phyloP scores from a whole-genome alignment of 148 eudicot species.

The Amaranthus hypochondriacus region DNA sequence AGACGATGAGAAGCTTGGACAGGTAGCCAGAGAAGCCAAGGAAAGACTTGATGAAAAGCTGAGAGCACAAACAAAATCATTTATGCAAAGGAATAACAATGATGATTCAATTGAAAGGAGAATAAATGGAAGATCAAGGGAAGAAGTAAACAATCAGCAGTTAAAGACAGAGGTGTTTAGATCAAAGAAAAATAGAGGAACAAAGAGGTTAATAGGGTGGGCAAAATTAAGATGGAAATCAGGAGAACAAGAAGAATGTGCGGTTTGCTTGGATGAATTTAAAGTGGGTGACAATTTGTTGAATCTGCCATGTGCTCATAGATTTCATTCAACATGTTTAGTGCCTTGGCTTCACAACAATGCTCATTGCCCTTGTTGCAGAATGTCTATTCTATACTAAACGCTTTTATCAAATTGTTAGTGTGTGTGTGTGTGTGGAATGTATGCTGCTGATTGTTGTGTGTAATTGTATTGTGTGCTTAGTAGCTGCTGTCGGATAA shows the following conservation, averaged over 20 bases:
- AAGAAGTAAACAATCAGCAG: constrained; percentile 12
- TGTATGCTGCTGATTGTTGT: too few species aligned
- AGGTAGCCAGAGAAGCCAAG: constrained; percentile 66
- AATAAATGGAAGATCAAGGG: constrained; percentile 12
- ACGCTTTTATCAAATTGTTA: too few species aligned
- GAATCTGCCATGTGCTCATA: constrained; percentile 58
- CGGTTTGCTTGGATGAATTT: constrained; percentile 65
- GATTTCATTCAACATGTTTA: constrained; percentile 67
- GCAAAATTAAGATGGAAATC: constrained; percentile 51
- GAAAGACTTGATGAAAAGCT: constrained; percentile 63
- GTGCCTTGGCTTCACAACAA: constrained; percentile 64
- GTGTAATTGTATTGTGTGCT: too few species aligned
- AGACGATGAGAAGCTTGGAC: constrained; percentile 51
- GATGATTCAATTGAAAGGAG: constrained; percentile 27
- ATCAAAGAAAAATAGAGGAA: constrained; percentile 31
- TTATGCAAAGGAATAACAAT: constrained; percentile 23
- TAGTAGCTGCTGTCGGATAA: too few species aligned
- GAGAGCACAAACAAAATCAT: constrained; percentile 37
- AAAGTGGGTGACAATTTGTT: constrained; percentile 44
- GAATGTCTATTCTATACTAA: constrained; percentile 29
- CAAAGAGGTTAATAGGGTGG: constrained; percentile 40
- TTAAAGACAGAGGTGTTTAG: constrained; percentile 39
- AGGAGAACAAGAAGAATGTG: constrained; percentile 61
- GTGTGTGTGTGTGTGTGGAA: too few species aligned
- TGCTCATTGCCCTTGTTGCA: constrained; percentile 82